These are phyloP conservation scores for Corymbia citriodora DNA, from an alignment of 441 rosid species.

Conservation along the genomic window DNA sequence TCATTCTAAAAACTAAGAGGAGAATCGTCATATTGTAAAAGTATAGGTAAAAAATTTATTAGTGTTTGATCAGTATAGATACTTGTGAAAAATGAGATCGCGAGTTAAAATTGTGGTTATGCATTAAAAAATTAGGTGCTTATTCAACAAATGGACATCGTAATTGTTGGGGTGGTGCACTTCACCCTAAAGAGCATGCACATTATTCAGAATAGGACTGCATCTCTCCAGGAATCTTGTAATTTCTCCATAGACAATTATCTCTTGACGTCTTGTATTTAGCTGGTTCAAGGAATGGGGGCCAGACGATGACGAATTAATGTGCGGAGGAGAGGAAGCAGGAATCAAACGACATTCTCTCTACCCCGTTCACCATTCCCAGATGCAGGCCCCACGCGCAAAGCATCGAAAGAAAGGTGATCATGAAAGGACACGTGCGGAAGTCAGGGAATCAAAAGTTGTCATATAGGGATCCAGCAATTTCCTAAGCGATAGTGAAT, in stretches of 20 bases:
- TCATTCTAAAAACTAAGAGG: too few relatives aligned
- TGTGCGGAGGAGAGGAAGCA: not conserved
- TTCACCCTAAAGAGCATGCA: not conserved
- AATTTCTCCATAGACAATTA: not conserved
- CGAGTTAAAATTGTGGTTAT: too few relatives aligned
- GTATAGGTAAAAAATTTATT: too few relatives aligned
- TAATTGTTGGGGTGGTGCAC: not conserved
- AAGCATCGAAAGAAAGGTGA: not conserved
- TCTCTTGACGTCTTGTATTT: not conserved
- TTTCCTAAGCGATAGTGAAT: too few relatives aligned
- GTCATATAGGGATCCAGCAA: fast-evolving
- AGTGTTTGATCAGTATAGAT: too few relatives aligned
- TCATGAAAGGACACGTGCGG: too few relatives aligned
- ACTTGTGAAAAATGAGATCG: too few relatives aligned
- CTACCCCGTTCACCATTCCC: fast-evolving
- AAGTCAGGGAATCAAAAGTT: too few relatives aligned
- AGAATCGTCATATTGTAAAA: too few relatives aligned
- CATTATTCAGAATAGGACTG: not conserved
- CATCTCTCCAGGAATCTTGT: not conserved
- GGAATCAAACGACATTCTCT: not conserved
- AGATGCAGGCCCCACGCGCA: not conserved
- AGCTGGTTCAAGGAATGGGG: not conserved
- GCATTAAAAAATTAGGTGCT: too few relatives aligned
- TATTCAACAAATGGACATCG: too few relatives aligned
- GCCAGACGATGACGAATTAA: not conserved